Evolutionary conservation across 2,329 filamentous ascomycete genomes (phyloP).

Genomic region (Fusarium humuli): DNA sequence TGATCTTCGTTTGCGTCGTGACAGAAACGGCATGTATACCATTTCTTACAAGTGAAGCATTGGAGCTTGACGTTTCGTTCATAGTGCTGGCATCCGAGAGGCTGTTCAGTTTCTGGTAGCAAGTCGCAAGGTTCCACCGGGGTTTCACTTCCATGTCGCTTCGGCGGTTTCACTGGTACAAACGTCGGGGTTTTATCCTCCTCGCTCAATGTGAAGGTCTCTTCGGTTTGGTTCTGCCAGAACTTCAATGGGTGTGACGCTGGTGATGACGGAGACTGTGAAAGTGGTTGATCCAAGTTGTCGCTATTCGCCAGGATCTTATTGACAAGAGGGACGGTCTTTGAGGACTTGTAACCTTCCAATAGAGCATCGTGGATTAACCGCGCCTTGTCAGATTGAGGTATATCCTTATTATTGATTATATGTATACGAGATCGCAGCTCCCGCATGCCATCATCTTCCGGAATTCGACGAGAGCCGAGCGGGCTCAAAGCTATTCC

Average conservation of each 20-base stretch:
- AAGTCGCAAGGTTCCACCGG: conserved; percentile 37
- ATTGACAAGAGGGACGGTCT: conserved; percentile 30
- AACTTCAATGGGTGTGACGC: conserved; percentile 66
- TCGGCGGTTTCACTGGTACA: conserved; percentile 64
- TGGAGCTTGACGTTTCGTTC: conserved; percentile 96
- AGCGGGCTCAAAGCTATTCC: conserved; percentile 49
- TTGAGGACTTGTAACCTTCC: conserved; percentile 69
- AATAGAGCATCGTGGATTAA: conserved; percentile 78
- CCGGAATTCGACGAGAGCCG: conserved; percentile 65
- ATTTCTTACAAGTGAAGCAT: conserved; percentile 87
- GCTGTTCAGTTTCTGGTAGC: conserved; percentile 46
- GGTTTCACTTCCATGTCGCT: conserved; percentile 60
- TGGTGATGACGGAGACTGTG: conserved; percentile 56
- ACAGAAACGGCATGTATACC: conserved; percentile 96
- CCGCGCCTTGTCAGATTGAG: conserved; percentile 74
- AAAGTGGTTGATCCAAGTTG: conserved; percentile 48
- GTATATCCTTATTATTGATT: conserved; percentile 72
- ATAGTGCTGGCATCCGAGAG: conserved; percentile 90
- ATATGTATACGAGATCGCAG: conserved; percentile 75
- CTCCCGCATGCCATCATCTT: conserved; percentile 81
- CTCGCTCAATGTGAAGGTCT: conserved; percentile 64
- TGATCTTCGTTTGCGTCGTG: conserved; percentile 88
- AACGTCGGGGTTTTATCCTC: conserved; percentile 77
- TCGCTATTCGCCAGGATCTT: conserved; percentile 30
- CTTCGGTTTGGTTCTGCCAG: conserved; percentile 64